Percentiles rank a stretch among this genome's conserved stretches.
phyloP scores from a whole-genome alignment of 139 green algal genomes.

The Volvox africanus region DNA sequence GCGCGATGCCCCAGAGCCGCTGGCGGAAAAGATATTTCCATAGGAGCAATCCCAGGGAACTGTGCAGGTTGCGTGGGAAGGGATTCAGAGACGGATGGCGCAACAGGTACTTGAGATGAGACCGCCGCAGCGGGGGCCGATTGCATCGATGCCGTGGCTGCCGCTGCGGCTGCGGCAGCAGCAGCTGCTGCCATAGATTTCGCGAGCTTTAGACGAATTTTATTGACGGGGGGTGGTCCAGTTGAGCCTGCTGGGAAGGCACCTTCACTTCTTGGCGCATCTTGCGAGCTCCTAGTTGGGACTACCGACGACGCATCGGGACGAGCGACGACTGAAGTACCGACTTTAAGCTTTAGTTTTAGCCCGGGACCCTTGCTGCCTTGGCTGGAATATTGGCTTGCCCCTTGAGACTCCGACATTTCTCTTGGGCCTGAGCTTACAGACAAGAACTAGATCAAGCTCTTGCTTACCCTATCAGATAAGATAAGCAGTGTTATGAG shows the following conservation, averaged over 20 bases:
- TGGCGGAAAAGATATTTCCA: neutral
- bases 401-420: conserved; percentile 46
- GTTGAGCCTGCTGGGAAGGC: neutral
- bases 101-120: neutral
- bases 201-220: conserved; percentile 38
- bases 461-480: too few relatives aligned
- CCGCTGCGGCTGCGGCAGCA: neutral
- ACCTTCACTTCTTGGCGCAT: neutral
- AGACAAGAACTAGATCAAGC: too few relatives aligned
- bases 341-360: conserved; percentile 25
- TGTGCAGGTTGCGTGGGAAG: neutral
- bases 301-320: neutral
- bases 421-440: neutral
- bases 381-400: neutral
- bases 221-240: neutral
- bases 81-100: neutral
- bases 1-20: neutral
- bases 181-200: conserved; percentile 28
- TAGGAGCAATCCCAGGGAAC: neutral
- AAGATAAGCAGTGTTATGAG: too few relatives aligned
- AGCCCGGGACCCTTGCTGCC: conserved; percentile 23
- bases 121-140: neutral
- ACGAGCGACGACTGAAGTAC: neutral
- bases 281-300: neutral
- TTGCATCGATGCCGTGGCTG: neutral